A percentile compares a stretch with the other conserved stretches of the same genome.
Evolutionary conservation across 192 early-diverging fungal species (phyloP).

Genomic region (Backusella psychrophila): DNA sequence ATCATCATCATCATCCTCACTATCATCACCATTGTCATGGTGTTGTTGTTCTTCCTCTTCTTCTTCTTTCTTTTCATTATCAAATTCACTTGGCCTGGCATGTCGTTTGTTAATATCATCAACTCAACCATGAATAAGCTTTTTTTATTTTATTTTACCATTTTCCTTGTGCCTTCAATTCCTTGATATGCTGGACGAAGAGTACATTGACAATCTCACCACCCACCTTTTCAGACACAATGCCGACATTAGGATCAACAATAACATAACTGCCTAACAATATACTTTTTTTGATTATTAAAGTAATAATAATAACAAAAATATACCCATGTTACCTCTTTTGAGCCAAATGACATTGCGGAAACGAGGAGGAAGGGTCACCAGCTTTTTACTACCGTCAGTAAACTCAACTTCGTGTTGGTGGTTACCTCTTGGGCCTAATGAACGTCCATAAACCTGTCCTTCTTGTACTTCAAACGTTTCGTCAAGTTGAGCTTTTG

Average conservation of each 20-base stretch:
- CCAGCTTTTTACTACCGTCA: slow-evolving; percentile 55
- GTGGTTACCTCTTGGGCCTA: slow-evolving; percentile 70
- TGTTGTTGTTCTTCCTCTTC: slow-evolving; percentile 15
- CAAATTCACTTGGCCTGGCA: slow-evolving; percentile 28
- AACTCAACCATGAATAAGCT: too few species aligned
- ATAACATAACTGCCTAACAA: slow-evolving; percentile 63
- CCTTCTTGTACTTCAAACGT: slow-evolving; percentile 25
- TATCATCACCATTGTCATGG: neutral
- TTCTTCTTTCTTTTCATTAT: slow-evolving; percentile 9
- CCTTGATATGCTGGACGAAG: slow-evolving; percentile 71
- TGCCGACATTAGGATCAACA: slow-evolving; percentile 55
- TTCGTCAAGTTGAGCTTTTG: slow-evolving; percentile 14
- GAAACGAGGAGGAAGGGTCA: slow-evolving; percentile 72
- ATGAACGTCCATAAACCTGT: slow-evolving; percentile 56
- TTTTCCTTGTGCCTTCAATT: slow-evolving; percentile 55
- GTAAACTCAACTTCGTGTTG: slow-evolving; percentile 65
- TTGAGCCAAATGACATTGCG: slow-evolving; percentile 84
- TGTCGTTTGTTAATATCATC: neutral
- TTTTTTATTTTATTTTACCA: slow-evolving; percentile 42
- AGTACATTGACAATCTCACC: slow-evolving; percentile 78
- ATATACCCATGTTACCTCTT: slow-evolving; percentile 47
- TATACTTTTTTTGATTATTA: neutral
- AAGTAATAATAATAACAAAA: neutral
- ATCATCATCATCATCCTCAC: slow-evolving; percentile 46
- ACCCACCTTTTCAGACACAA: slow-evolving; percentile 62